phyloP scores from a whole-genome alignment of 257 asterid genomes.

The Penstemon davidsonii region DNA sequence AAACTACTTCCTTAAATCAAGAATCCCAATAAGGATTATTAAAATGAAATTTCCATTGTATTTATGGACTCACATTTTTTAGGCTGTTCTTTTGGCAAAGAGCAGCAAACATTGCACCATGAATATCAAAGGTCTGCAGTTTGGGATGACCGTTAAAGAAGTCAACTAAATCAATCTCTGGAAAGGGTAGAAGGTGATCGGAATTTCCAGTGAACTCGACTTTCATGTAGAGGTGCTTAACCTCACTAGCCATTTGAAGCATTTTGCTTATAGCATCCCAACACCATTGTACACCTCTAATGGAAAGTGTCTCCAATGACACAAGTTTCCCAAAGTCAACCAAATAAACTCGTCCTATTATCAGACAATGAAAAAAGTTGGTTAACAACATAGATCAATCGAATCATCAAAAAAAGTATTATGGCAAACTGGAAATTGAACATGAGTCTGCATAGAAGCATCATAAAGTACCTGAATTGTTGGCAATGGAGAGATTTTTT shows the following conservation, averaged over 20 bases:
- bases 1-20: background rate
- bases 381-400: background rate
- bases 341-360: constrained; percentile 63
- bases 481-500: constrained; percentile 69
- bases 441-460: background rate
- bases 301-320: constrained; percentile 69
- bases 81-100: constrained; percentile 94
- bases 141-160: constrained; percentile 92
- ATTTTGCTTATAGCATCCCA: constrained; percentile 80
- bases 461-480: constrained; percentile 58
- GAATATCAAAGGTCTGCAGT: constrained; percentile 76
- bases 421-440: constrained; percentile 8
- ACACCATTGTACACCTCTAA: constrained; percentile 93
- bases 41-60: background rate
- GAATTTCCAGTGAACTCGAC: constrained; percentile 90
- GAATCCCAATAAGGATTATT: background rate
- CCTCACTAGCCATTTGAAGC: constrained; percentile 84
- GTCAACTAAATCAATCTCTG: constrained; percentile 82
- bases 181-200: constrained; percentile 74
- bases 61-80: constrained; percentile 62
- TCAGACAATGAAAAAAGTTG: constrained; percentile 14
- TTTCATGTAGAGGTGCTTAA: constrained; percentile 90
- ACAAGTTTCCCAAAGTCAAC: constrained; percentile 80
- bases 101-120: constrained; percentile 99
- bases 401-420: constrained; percentile 7